Base-by-base conservation (phyloP, 805 yeast species). In the Starmerella potacharoeniae region DNA sequence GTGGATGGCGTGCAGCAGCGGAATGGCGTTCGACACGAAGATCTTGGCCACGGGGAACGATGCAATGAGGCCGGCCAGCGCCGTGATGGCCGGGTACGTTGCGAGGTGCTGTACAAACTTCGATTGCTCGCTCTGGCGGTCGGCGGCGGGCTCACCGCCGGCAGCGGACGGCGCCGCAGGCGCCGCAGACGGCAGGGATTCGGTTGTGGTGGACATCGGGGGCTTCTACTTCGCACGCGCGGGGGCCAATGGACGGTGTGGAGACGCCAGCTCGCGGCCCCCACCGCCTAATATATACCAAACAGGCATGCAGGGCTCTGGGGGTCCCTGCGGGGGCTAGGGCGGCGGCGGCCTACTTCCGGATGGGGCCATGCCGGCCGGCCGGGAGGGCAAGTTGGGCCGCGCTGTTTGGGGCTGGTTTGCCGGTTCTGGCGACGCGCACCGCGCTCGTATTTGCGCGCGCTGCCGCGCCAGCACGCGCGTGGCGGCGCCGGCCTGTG, bases 11-110 rank as follows among this genome's bases (percentile, higher is more conserved):
- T 78, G 76, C 62, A 80, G 62, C 48, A 81, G 66, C 10, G 85
- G 85, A 43, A 81, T 76, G 35, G 81, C 81, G 66, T 80, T 80
- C 11, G 84, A 78, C 4, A 80, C 76, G 66, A 81, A 78, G 47
- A 79, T 70, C 65, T 79, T 79, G 55, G 75, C 74, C 34, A 77
- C 74, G 17, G 84, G 84, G 63, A 78, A 76, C 13, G 84, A 79
- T 14, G 82, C 80, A 44, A 78, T 64, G 58, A 80, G 68, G 3
- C 84, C 84, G 52, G 78, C 78, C 50, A 79, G 59, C 7, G 84
- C 83, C 13, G 82, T 78, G 50, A 80, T 66, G 3, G 82, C 83
- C 6, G 83, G 82, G 55, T 69, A 71, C 37, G 75, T 70, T 54
- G 80, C 73, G 57, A 78, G 65, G 58, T 70, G 75, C 47, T 82